Evolutionary conservation across 2,329 filamentous ascomycete species (phyloP).

Genomic region (Clarireedia sp.): DNA sequence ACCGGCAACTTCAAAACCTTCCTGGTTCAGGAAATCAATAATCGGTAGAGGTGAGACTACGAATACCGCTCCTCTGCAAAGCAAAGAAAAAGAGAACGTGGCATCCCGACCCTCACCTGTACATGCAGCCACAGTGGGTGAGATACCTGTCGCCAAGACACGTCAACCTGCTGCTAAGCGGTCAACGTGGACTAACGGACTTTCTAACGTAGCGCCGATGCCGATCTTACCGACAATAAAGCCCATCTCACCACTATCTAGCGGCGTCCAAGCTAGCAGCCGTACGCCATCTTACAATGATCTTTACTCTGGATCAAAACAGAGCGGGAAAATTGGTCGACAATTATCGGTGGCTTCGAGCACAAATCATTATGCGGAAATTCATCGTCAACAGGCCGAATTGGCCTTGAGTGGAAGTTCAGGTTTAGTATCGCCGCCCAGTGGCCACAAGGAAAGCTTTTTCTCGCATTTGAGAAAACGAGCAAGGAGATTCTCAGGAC

Average conservation of each 20-base stretch:
- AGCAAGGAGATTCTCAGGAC: slow-evolving; percentile 82
- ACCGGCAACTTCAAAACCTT: slow-evolving; percentile 68
- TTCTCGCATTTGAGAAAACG: slow-evolving; percentile 95
- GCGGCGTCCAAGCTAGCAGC: slow-evolving; percentile 77
- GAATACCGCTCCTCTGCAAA: slow-evolving; percentile 44
- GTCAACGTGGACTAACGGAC: slow-evolving; percentile 86
- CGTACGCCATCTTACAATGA: slow-evolving; percentile 49
- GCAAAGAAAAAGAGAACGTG: slow-evolving; percentile 39
- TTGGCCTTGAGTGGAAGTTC: slow-evolving; percentile 72
- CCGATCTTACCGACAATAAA: slow-evolving; percentile 90
- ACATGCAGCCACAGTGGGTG: slow-evolving; percentile 32
- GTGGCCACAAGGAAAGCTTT: slow-evolving; percentile 86
- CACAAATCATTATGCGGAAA: slow-evolving; percentile 85
- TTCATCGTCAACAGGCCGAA: slow-evolving; percentile 86
- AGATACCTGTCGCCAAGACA: slow-evolving; percentile 37
- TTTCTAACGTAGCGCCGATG: slow-evolving; percentile 77
- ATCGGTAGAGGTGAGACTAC: slow-evolving; percentile 69
- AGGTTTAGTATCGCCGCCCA: slow-evolving; percentile 67
- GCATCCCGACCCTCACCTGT: slow-evolving; percentile 40
- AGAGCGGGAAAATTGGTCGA: slow-evolving; percentile 71
- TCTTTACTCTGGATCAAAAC: slow-evolving; percentile 34
- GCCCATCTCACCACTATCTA: slow-evolving; percentile 92
- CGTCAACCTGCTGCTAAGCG: slow-evolving; percentile 61
- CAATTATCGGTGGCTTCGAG: slow-evolving; percentile 89
- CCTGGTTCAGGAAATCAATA: slow-evolving; percentile 94